A percentile compares a stretch with the other conserved stretches of the same genome.
These are phyloP conservation scores for Taphrina pruni DNA, from an alignment of 1,139 yeast genomes.

Conservation along the genomic window DNA sequence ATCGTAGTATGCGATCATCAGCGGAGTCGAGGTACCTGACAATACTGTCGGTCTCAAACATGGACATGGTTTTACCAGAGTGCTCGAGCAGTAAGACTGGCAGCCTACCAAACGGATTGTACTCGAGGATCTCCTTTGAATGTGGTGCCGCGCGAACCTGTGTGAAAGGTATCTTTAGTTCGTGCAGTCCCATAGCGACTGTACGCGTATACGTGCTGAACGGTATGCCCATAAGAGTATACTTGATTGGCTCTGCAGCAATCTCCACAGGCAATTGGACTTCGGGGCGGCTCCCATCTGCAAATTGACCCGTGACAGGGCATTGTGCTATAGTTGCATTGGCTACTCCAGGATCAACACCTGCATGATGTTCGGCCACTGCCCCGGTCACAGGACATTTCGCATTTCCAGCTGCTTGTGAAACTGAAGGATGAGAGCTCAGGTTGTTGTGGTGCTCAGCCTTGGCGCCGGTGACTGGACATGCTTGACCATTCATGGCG, in stretches of 20 bases:
- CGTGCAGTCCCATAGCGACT: slow-evolving; percentile 34
- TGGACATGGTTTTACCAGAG: slow-evolving; percentile 27
- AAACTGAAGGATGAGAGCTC: slow-evolving; percentile 25
- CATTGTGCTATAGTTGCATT: slow-evolving; percentile 24
- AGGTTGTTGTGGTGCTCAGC: slow-evolving; percentile 31
- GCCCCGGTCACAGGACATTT: slow-evolving; percentile 35
- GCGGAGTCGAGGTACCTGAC: slow-evolving; percentile 35
- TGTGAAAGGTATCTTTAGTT: slow-evolving; percentile 22
- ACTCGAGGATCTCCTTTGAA: slow-evolving; percentile 20
- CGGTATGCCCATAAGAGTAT: slow-evolving; percentile 30
- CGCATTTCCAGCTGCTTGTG: slow-evolving; percentile 23
- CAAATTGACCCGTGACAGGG: slow-evolving; percentile 40
- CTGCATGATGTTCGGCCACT: slow-evolving; percentile 17
- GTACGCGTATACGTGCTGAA: slow-evolving; percentile 34
- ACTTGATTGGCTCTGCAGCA: slow-evolving; percentile 20
- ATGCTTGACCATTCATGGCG: slow-evolving; percentile 17
- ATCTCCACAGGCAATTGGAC: slow-evolving; percentile 13
- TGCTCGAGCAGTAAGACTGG: slow-evolving; percentile 36
- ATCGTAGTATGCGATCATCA: slow-evolving; percentile 18
- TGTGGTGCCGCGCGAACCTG: slow-evolving; percentile 34
- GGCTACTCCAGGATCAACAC: slow-evolving; percentile 4
- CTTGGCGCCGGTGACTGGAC: slow-evolving; percentile 32
- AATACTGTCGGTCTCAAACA: slow-evolving; percentile 31
- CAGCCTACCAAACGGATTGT: slow-evolving; percentile 35
- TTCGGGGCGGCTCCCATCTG: slow-evolving; percentile 37